A percentile compares a stretch with the other conserved stretches of the same genome.
Evolutionary conservation across 345 rosid species (phyloP).

Genomic region (Aethionema arabicum): DNA sequence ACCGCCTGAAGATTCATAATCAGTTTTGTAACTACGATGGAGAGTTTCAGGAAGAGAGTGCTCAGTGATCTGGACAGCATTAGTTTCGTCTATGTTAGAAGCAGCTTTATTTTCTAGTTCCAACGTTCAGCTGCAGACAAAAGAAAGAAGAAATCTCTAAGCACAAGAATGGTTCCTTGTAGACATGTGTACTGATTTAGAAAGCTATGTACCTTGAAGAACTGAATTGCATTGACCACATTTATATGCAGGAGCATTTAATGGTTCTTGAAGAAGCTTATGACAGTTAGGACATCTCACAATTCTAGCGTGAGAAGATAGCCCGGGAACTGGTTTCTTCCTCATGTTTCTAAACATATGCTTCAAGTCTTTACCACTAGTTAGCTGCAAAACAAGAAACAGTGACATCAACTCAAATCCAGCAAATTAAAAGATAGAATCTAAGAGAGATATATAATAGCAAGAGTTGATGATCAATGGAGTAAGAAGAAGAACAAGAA

Average conservation of each 20-base stretch:
- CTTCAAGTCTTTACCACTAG: constrained; percentile 36
- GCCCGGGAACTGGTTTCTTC: constrained; percentile 40
- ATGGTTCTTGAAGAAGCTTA: constrained; percentile 57
- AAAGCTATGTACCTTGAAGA: too few relatives aligned
- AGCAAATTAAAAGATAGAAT: not conserved
- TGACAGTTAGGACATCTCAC: constrained; percentile 73
- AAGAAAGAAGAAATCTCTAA: constrained; percentile 19
- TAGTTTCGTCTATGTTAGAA: too few relatives aligned
- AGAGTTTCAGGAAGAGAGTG: constrained; percentile 32
- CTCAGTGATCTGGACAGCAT: too few relatives aligned
- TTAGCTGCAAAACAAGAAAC: constrained; percentile 22
- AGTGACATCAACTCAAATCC: constrained; percentile 14
- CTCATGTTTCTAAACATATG: constrained; percentile 33
- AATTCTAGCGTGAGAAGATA: constrained; percentile 57
- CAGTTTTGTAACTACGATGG: constrained; percentile 24
- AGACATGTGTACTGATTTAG: constrained; percentile 3
- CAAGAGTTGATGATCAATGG: not conserved
- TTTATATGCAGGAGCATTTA: constrained; percentile 48
- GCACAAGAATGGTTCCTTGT: constrained; percentile 11
- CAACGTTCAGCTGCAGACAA: constrained; percentile 49
- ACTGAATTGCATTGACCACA: constrained; percentile 83
- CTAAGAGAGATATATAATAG: not conserved
- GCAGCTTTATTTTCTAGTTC: constrained; percentile 34
- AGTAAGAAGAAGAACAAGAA: not conserved
- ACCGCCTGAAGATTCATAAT: too few relatives aligned